Evolutionary conservation across 805 yeast genomes (phyloP), one percentile per base, ranked within the genome.

Genomic region (Candida qinlingensis): DNA sequence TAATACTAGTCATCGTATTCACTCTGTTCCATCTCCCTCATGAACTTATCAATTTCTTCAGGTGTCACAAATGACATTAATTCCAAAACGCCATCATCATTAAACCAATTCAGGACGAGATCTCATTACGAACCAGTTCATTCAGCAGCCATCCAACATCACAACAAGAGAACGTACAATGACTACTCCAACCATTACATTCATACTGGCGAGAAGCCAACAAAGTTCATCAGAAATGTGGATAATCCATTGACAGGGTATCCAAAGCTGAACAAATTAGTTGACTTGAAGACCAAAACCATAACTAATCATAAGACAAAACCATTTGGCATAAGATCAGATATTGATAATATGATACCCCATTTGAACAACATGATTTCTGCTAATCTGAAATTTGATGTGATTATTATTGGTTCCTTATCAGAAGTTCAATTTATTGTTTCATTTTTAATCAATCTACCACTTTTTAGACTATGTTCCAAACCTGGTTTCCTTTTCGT

Each of bases 361-460:
- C 74, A 76, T 0, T 68, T 91, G 49, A 74, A 77, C 49, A 60
- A 64, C 25, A 86, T 96, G 95, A 78, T 80, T 33, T 64, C 67
- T 13, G 69, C 70, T 19, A 79, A 81, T 48, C 60, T 87, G 37
- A 79, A 78, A 51, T 92, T 91, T 65, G 97, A 91, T 62, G 96
- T 89, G 9, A 85, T 92, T 11, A 88, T 92, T 96, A 80, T 91
- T 47, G 96, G 96, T 1, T 92, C 94, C 3, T 71, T 92, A 44
- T 77, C 85, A 1, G 91, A 86, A 54, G 81, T 85, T 59, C 90
- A 83, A 59, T 75, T 85, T 47, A 70, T 86, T 19, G 72, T 78
- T 40, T 85, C 87, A 0, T 57, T 83, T 3, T 68, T 91, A 27
- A 67, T 76, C 2, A 77, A 76, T 54, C 67, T 90, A 41, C 96